Base-by-base conservation (phyloP, 2,329 filamentous ascomycete genomes). In the Bertia moriformis region DNA sequence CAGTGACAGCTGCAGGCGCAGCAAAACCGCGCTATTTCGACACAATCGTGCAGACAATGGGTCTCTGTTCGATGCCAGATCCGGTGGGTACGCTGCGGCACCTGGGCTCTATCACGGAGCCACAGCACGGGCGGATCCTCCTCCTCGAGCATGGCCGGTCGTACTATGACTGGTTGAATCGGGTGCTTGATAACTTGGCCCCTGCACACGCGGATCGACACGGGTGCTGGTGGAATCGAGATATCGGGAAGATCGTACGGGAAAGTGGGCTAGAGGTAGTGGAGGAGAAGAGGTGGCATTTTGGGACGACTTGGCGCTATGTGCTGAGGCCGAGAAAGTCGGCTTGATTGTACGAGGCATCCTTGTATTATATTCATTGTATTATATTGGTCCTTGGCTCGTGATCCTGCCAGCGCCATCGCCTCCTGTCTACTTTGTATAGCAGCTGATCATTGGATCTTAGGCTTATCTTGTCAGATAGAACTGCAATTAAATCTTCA, bases 161-260 rank as follows among this genome's bases (percentile, higher is more conserved):
- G 18, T 43, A 61, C 41, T 65, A 65, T 43, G 51, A 47, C 18
- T 66, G 62, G 60, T 27, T 67, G 44, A 68, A 69, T 49, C 49
- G 50, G 3, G 52, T 66, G 12, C 48, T 69, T 40, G 65, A 68
- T 45, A 61, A 60, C 38, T 48, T 62, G 40, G 65, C 65, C 2
- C 53, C 61, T 3, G 53, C 57, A 29, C 65, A 68, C 51, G 65
- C 65, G 22, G 53, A 65, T 44, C 53, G 57, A n/a, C 62, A 66
- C 51, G 65, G 65, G 14, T 69, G 65, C 48, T 69, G 65, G 65
- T 67, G 61, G 57, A 69, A 69, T 49, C 56, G 63, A 29, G 65
- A 69, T 54, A 65, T 69, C 37, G 62, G 60, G 22, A 51, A 55
- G 40, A 60, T 68, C 44, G 56, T 68, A n/a, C 46, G 50, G 39